These are phyloP conservation scores for Trametes gibbosa DNA, from an alignment of 768 basidiomycete species.

Conservation along the genomic window DNA sequence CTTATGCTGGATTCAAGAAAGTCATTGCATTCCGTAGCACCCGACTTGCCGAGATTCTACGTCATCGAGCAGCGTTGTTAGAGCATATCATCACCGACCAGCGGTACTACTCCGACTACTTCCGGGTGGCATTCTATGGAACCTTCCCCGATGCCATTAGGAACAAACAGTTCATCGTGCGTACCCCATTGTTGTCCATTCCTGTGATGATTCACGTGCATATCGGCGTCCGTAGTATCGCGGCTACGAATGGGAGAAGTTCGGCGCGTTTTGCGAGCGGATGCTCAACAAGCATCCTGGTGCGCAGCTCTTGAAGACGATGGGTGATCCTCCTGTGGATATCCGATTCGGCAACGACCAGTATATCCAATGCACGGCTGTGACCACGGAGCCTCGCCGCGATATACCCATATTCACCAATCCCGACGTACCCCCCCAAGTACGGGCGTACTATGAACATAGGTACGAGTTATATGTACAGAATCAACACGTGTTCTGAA, in stretches of 20 bases:
- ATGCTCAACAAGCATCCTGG: slow-evolving; percentile 90
- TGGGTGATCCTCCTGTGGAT: slow-evolving; percentile 77
- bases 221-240: slow-evolving; percentile 59
- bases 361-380: slow-evolving; percentile 86
- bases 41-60: slow-evolving; percentile 80
- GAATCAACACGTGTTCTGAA: not conserved
- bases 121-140: slow-evolving; percentile 91
- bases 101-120: slow-evolving; percentile 90
- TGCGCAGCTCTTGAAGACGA: slow-evolving; percentile 71
- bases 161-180: slow-evolving; percentile 89
- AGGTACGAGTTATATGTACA: slow-evolving; percentile 43
- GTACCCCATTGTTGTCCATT: slow-evolving; percentile 6
- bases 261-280: slow-evolving; percentile 82
- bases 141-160: slow-evolving; percentile 83
- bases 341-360: slow-evolving; percentile 76
- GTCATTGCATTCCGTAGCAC: slow-evolving; percentile 42
- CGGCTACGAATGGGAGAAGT: slow-evolving; percentile 94
- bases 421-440: slow-evolving; percentile 75
- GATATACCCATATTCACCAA: slow-evolving; percentile 76
- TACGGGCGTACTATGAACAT: slow-evolving; percentile 86
- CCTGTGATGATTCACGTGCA: not conserved
- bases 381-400: slow-evolving; percentile 82
- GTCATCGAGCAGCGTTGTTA: slow-evolving; percentile 82
- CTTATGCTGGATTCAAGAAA: no score
- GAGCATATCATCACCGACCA: slow-evolving; percentile 84